Base-by-base conservation (phyloP, 352 stramenopile species). In the Halophytophthora polymorphica region DNA sequence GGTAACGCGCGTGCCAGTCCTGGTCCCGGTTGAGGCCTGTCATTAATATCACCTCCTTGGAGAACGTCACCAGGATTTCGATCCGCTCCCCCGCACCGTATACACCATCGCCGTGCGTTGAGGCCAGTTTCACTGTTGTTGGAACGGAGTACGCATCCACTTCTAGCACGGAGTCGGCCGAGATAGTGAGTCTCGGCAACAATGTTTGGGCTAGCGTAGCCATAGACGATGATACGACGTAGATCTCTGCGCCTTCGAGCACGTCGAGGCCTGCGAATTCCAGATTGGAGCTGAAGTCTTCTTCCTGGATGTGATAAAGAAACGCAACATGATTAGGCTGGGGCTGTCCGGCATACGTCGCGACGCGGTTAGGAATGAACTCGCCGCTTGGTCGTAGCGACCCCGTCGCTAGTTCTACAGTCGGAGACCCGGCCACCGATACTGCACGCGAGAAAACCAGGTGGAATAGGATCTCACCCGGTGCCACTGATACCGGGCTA, bases 401-500 rank as follows among this genome's bases (percentile, higher is more conserved):
- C 0, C 78, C 78, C 0, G 81, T 90, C 1, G 74, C 77, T 15
- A 92, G 55, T 15, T 86, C 74, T 1, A 88, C 55, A 2, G 62
- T 72, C 6, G 78, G 77, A 0, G 56, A 46, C 1, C 64, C 77
- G 15, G 76, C 45, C 2, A 92, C 69, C 8, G 54, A 55, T 1
- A 92, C 74, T 0, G 74, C 36, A 3, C 76, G 65, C 19, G 73
- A 86, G 53, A 88, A 92, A 8, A 82, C 56, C 7, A 90, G 3
- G 13, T 75, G 64, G 44, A 92, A 90, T 1, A 83, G 56, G 43
- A 92, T 86, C 37, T 92, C 77, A 1, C 81, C 81, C 3, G 81
- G 72, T 40, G 50, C 68, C 10, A 89, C 68, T 0, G 58, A 64
- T 7, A 45, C n/a, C 2, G 81, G 81, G 42, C 77, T 90, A 1